Conservation (phyloP, 495 filamentous ascomycete genomes). For the Pyrenopolyporus hunteri region DNA sequence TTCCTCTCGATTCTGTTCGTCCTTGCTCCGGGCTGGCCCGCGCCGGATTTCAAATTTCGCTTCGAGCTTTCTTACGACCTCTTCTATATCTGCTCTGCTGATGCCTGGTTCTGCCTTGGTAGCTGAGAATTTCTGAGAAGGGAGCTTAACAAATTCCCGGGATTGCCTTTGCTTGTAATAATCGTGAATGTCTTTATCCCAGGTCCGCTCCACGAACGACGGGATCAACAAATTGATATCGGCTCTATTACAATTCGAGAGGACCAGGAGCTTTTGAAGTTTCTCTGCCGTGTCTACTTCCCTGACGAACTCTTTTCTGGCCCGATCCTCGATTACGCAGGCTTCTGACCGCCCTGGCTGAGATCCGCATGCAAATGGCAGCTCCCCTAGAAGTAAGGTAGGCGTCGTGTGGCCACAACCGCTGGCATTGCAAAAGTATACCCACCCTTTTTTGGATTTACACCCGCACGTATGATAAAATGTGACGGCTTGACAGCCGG, state of each 20-base stretch:
- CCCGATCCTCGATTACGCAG: constrained; percentile 9
- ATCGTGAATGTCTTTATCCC: constrained; percentile 2
- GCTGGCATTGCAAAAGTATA: constrained; percentile 1
- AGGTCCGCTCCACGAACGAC: not conserved
- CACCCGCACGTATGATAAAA: constrained; percentile 30
- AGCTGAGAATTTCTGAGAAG: too few species aligned
- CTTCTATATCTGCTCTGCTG: too few species aligned
- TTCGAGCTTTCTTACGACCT: not conserved
- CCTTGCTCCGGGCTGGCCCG: not conserved
- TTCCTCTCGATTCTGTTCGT: not conserved
- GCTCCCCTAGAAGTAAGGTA: constrained; percentile 13
- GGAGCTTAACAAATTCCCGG: not conserved
- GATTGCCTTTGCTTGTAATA: constrained; percentile 1
- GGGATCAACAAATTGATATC: constrained; percentile 1
- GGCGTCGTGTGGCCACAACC: not conserved
- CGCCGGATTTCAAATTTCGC: not conserved
- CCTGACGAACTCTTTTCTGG: constrained; percentile 15
- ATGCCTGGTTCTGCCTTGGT: too few species aligned
- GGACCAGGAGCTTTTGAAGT: constrained; percentile 3
- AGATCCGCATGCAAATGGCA: constrained; percentile 21
- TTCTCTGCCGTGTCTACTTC: constrained; percentile 28
- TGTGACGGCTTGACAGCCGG: not conserved
- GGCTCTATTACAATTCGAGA: constrained; percentile 9
- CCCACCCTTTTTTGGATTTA: not conserved
- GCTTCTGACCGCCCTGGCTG: not conserved